Base-by-base conservation (phyloP, 305 asterid genomes). In the Solanum hybrid region DNA sequence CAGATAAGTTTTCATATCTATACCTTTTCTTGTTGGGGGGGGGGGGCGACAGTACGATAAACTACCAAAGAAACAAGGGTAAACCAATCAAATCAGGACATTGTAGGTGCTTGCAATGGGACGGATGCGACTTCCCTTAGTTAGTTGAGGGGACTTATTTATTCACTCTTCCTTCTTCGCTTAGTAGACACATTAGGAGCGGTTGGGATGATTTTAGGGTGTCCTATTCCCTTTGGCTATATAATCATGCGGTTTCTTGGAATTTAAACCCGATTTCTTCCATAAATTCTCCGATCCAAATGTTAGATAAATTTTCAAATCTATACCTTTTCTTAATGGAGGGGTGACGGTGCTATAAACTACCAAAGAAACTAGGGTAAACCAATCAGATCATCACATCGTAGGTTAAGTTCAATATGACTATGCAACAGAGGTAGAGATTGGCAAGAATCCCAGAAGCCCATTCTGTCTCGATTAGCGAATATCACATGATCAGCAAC, bases 401-500 rank as follows among this genome's bases (percentile, higher is more conserved):
- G 8, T 14, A 14, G 61, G 61, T 45, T 38, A 38, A 38, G 13
- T 38, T 38, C 41, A 38, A 10, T 38, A 36, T 36, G 41, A 37
- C 65, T 51, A 15, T 51, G 68, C 3, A 51, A 51, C n/a, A 15
- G n/a, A 51, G 9, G 7, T 15, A 51, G 68, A 51, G 3, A 51
- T 15, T 51, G n/a, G 68, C 68, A 51, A 51, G 68, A 51, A 51
- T 51, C 68, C 68, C 9, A 51, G n/a, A 51, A 51, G 2, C 10
- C n/a, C 22, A 15, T 51, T 17, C 10, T 15, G 4, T 51, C 68
- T 51, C 4, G 68, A 51, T 5, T 51, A 51, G 29, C 68, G 12
- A 90, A 81, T 79, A 79, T 85, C 93, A 90, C 34, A 90, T 86
- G 37, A 90, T 96, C 95, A 96, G 92, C 98, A 96, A 33, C 98